phyloP scores from a whole-genome alignment of 2,329 filamentous ascomycete genomes.

The Coniochaeta hoffmannii region DNA sequence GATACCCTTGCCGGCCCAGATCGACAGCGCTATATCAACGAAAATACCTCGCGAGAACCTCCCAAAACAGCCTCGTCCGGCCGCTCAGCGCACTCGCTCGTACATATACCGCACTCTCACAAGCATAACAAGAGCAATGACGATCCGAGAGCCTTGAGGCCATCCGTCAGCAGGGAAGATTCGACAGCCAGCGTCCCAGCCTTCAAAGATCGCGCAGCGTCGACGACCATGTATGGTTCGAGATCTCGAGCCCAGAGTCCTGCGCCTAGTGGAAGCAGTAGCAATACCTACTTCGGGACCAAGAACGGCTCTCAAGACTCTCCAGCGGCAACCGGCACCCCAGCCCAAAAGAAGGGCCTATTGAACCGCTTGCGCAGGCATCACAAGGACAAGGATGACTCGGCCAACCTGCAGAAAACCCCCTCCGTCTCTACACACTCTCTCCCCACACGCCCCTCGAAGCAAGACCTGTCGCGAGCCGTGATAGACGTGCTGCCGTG shows the following conservation, averaged over 20 bases:
- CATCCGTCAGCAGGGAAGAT: constrained; percentile 71
- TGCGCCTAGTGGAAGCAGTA: constrained; percentile 66
- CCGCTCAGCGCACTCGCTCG: constrained; percentile 50
- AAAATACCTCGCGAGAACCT: constrained; percentile 36
- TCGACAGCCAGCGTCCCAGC: constrained; percentile 41
- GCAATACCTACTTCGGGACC: constrained; percentile 33
- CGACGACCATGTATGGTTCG: constrained; percentile 35
- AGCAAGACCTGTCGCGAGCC: constrained; percentile 33
- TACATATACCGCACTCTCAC: constrained; percentile 58
- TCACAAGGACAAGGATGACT: constrained; percentile 39
- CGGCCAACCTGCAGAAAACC: constrained; percentile 36
- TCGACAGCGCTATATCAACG: constrained; percentile 56
- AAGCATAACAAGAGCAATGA: constrained; percentile 66
- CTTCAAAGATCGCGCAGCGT: constrained; percentile 43
- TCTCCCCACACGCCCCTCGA: constrained; percentile 42
- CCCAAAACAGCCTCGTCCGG: constrained; percentile 58
- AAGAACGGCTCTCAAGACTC: constrained; percentile 42
- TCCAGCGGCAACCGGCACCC: constrained; percentile 51
- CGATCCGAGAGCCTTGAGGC: constrained; percentile 58
- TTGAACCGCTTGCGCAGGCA: constrained; percentile 45
- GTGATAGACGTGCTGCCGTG: background rate
- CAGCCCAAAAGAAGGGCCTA: constrained; percentile 40
- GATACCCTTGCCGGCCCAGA: constrained; percentile 62
- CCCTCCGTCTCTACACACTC: constrained; percentile 46
- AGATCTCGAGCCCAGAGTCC: constrained; percentile 68